Evolutionary conservation across 2,329 filamentous ascomycete genomes (phyloP).

Genomic region (Aspergillus quadrilineatus): DNA sequence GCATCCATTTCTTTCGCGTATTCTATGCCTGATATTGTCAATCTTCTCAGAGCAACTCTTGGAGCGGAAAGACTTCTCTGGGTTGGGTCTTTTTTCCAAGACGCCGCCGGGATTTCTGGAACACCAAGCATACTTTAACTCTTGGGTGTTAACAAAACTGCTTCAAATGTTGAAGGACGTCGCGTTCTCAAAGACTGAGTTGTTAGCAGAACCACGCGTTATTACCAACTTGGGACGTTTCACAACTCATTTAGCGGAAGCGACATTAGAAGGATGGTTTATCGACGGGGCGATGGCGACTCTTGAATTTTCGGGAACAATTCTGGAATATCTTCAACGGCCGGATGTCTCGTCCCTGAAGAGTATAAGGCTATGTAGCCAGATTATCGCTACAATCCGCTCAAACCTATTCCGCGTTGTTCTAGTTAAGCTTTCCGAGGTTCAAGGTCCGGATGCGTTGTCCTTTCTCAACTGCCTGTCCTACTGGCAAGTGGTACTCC

Average conservation of each 20-base stretch:
- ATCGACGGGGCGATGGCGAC: constrained; percentile 79
- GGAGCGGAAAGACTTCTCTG: constrained; percentile 82
- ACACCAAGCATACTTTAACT: constrained; percentile 93
- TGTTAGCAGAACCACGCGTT: constrained; percentile 76
- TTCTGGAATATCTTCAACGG: constrained; percentile 85
- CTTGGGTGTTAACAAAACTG: constrained; percentile 76
- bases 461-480: constrained; percentile 79
- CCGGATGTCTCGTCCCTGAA: constrained; percentile 80
- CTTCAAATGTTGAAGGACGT: constrained; percentile 68
- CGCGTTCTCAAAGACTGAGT: constrained; percentile 68
- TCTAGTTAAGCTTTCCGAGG: constrained; percentile 77
- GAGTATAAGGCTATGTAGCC: constrained; percentile 84
- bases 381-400: constrained; percentile 74
- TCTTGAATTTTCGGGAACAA: constrained; percentile 79
- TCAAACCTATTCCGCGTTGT: constrained; percentile 75
- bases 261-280: constrained; percentile 95
- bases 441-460: constrained; percentile 69
- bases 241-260: constrained; percentile 77
- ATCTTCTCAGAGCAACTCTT: constrained; percentile 87
- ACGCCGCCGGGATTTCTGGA: constrained; percentile 91
- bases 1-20: constrained; percentile 69
- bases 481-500: constrained; percentile 92
- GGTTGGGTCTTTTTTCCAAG: constrained; percentile 80
- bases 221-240: constrained; percentile 85
- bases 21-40: constrained; percentile 73